Evolutionary conservation across 495 filamentous ascomycete genomes (phyloP).

Genomic region (Podospora pseudoanserina): DNA sequence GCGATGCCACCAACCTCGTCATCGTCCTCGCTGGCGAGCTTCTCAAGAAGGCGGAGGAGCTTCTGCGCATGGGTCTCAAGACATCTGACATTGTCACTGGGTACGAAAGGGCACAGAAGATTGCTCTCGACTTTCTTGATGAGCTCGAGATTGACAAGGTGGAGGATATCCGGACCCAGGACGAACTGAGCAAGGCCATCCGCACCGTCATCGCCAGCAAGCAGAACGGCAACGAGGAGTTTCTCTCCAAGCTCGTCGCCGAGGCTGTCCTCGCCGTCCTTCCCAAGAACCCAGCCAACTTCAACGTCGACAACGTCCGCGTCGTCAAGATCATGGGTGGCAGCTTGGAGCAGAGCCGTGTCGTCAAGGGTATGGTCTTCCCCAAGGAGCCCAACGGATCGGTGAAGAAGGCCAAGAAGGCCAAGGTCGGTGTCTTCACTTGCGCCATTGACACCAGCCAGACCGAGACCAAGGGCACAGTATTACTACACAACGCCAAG

Average conservation of each 20-base stretch:
- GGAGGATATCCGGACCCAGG: constrained; percentile 69
- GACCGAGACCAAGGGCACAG: constrained; percentile 99
- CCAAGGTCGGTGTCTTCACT: constrained; percentile 94
- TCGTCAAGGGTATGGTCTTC: constrained; percentile 99
- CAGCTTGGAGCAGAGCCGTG: constrained; percentile 83
- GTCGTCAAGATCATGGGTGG: constrained; percentile 99
- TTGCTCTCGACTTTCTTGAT: constrained; percentile 79
- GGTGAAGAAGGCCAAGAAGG: constrained; percentile 83
- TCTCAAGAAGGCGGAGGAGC: constrained; percentile 93
- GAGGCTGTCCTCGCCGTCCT: constrained; percentile 92
- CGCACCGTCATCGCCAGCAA: constrained; percentile 94
- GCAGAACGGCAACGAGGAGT: constrained; percentile 88
- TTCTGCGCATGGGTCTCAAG: constrained; percentile 92
- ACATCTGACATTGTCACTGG: constrained; percentile 93
- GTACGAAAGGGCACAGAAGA: constrained; percentile 89
- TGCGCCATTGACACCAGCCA: constrained; percentile 94
- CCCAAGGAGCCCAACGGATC: constrained; percentile 84
- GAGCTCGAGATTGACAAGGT: constrained; percentile 90
- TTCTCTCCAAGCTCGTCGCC: constrained; percentile 79
- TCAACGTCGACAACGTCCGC: constrained; percentile 98
- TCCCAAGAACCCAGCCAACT: constrained; percentile 95
- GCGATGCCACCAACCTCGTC: constrained; percentile 96
- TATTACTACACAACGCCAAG: constrained; percentile 94
- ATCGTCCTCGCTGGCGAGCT: constrained; percentile 95
- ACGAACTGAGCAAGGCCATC: constrained; percentile 91